Evolutionary conservation across 2,329 filamentous ascomycete genomes (phyloP).

Genomic region (Thelonectria blattea): DNA sequence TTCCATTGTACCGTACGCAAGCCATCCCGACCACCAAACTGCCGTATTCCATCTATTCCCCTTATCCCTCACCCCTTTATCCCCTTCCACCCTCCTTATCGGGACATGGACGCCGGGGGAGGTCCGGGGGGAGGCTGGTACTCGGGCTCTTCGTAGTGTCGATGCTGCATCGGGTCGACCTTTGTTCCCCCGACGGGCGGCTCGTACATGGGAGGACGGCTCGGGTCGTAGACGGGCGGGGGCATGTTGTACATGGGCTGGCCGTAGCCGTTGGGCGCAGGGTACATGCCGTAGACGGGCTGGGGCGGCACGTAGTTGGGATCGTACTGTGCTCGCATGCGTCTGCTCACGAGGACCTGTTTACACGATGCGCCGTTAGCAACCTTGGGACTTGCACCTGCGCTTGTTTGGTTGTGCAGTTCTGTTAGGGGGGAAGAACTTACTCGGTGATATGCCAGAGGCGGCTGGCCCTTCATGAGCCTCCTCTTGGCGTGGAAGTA

Average conservation of each 20-base stretch:
- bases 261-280: slow-evolving; percentile 39
- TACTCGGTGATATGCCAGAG: slow-evolving; percentile 74
- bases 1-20: slow-evolving; percentile 1
- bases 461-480: slow-evolving; percentile 67
- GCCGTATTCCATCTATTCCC: neutral
- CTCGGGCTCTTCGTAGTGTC: slow-evolving; percentile 26
- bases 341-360: slow-evolving; percentile 59
- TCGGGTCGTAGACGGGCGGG: slow-evolving; percentile 65
- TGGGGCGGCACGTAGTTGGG: slow-evolving; percentile 55
- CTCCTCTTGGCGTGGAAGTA: slow-evolving; percentile 73
- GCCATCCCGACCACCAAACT: neutral
- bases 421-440: neutral
- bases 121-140: slow-evolving; percentile 56
- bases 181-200: slow-evolving; percentile 58
- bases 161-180: slow-evolving; percentile 57
- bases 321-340: slow-evolving; percentile 54
- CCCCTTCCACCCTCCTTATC: neutral
- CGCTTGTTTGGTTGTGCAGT: too few species aligned
- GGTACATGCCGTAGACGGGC: slow-evolving; percentile 45
- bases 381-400: too few species aligned
- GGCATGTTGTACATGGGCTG: slow-evolving; percentile 47
- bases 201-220: slow-evolving; percentile 62
- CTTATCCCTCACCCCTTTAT: too few species aligned
- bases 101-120: slow-evolving; percentile 38
- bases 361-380: neutral